Conservation (phyloP, 192 early-diverging fungal genomes). For the Linnemannia exigua region DNA sequence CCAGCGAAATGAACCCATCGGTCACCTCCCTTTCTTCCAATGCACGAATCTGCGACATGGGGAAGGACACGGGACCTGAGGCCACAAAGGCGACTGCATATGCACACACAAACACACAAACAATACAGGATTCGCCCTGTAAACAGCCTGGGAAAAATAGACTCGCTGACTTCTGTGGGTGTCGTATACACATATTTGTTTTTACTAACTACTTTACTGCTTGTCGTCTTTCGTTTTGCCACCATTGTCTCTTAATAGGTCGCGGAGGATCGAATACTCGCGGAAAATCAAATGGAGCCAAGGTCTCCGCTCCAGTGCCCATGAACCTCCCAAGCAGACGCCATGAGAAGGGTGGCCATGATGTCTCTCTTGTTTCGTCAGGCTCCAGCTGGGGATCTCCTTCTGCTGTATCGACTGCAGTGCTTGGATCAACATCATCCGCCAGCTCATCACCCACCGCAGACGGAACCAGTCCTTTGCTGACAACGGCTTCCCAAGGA, state of each 20-base stretch:
- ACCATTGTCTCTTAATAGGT: not conserved
- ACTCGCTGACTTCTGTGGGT: not conserved
- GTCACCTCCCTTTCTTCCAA: not conserved
- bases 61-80: constrained; percentile 2
- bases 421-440: constrained; percentile 14
- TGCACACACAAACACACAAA: not conserved
- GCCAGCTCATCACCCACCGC: constrained; percentile 16
- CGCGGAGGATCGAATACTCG: constrained; percentile 5
- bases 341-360: constrained; percentile 34
- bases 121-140: not conserved
- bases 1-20: not conserved
- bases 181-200: not conserved
- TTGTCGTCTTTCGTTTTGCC: not conserved
- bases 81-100: constrained; percentile 3
- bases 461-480: constrained; percentile 4
- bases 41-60: not conserved
- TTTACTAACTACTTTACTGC: not conserved
- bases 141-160: constrained; percentile 3
- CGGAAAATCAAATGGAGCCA: constrained; percentile 32
- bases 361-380: constrained; percentile 27
- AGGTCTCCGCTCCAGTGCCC: constrained; percentile 45
- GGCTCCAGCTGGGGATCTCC: constrained; percentile 50
- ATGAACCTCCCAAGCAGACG: constrained; percentile 49
- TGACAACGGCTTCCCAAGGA: constrained; percentile 3
- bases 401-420: constrained; percentile 15